Evolutionary conservation across 331 rosid species (phyloP).

Genomic region (Cydonia oblonga): DNA sequence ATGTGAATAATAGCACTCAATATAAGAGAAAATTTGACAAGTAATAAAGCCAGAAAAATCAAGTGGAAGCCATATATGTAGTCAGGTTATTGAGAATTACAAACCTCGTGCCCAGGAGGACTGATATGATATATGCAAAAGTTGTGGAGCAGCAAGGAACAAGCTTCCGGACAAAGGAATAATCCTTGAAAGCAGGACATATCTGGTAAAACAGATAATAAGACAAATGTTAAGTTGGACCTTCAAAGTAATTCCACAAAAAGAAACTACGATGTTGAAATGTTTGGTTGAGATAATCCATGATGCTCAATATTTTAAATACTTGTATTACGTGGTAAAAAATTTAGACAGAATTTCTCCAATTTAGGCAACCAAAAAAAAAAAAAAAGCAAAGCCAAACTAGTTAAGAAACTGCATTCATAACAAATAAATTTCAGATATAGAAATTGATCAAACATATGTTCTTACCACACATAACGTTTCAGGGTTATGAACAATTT

Average conservation of each 20-base stretch:
- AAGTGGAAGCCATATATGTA: conserved; percentile 13
- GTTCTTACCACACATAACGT: neutral
- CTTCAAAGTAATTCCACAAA: neutral
- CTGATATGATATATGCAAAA: conserved; percentile 93
- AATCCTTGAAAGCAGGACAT: conserved; percentile 94
- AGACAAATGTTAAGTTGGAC: conserved; percentile 15
- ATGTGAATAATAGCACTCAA: conserved; percentile 18
- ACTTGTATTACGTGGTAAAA: neutral
- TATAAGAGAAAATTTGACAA: conserved; percentile 1
- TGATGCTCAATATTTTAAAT: neutral
- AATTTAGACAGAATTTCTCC: neutral
- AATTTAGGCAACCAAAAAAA: too few species aligned
- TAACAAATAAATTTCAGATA: neutral
- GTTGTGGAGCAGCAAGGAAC: conserved; percentile 83
- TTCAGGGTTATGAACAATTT: neutral
- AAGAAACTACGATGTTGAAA: neutral
- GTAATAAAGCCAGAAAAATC: too few species aligned
- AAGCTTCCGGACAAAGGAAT: conserved; percentile 85
- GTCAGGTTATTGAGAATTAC: conserved; percentile 29
- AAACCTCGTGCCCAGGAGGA: conserved; percentile 98
- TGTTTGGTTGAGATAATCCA: neutral
- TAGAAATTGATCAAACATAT: neutral
- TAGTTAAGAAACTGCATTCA: neutral
- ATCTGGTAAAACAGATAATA: conserved; percentile 47
- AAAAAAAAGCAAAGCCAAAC: neutral